These are phyloP conservation scores for Euphrasia arctica DNA, from an alignment of 305 asterid genomes.

Conservation along the genomic window DNA sequence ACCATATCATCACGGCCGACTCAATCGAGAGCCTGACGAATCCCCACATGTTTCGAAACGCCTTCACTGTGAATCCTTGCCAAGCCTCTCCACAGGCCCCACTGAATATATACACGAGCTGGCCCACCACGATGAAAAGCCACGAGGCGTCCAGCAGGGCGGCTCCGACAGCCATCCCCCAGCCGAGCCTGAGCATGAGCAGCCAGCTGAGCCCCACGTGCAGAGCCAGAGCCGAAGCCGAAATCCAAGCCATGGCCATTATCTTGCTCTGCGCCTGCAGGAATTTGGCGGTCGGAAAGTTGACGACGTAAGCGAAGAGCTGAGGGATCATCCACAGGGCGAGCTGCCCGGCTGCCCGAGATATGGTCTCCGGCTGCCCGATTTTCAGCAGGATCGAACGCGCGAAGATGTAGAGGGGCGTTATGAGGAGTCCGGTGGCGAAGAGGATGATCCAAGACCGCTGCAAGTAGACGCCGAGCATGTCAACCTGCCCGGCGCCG, in stretches of 20 bases:
- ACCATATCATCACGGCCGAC: conserved; percentile 41
- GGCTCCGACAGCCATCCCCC: conserved; percentile 42
- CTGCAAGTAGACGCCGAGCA: conserved; percentile 49
- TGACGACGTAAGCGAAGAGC: conserved; percentile 19
- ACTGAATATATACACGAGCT: conserved; percentile 29
- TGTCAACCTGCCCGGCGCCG: conserved; percentile 43
- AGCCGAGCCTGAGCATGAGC: neutral
- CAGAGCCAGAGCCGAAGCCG: conserved; percentile 21
- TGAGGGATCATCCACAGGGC: conserved; percentile 64
- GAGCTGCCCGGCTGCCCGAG: too few species aligned
- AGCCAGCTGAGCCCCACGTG: conserved; percentile 39
- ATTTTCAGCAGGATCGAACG: neutral
- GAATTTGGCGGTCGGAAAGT: conserved; percentile 5
- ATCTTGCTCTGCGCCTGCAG: conserved; percentile 12
- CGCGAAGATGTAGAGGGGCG: conserved; percentile 35
- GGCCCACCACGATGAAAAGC: conserved; percentile 46
- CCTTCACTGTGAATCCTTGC: conserved; percentile 28
- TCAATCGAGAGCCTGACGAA: conserved; percentile 26
- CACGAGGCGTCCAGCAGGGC: conserved; percentile 46
- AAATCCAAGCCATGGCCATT: conserved; percentile 8
- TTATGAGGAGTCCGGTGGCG: conserved; percentile 24
- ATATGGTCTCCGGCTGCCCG: conserved; percentile 24
- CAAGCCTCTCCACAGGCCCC: conserved; percentile 27
- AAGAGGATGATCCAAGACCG: conserved; percentile 45
- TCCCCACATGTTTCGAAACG: conserved; percentile 30